Evolutionary conservation across 306 rosid species (phyloP).

Genomic region (Casuarina cunninghamiana): DNA sequence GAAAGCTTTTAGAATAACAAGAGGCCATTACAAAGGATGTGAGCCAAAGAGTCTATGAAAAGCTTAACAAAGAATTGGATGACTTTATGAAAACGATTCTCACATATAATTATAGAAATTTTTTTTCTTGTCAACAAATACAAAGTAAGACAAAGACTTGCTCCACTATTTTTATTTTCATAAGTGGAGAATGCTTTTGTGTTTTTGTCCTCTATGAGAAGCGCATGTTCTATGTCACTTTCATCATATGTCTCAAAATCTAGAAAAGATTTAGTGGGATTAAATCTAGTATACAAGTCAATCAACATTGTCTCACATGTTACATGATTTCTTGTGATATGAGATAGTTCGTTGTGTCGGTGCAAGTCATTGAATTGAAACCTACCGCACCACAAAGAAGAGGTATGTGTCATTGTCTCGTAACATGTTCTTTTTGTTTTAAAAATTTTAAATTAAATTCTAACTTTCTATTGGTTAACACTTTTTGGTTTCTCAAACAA

Average conservation of each 20-base stretch:
- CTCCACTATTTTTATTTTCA: slow-evolving; percentile 27
- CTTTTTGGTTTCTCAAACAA: too few species aligned
- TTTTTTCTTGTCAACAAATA: slow-evolving; percentile 32
- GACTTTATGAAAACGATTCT: slow-evolving; percentile 21
- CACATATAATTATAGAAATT: slow-evolving; percentile 7
- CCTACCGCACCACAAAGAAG: neutral
- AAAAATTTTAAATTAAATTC: too few species aligned
- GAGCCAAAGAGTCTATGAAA: slow-evolving; percentile 6
- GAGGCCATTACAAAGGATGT: slow-evolving; percentile 13
- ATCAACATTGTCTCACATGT: slow-evolving; percentile 23
- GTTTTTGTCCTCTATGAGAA: slow-evolving; percentile 48
- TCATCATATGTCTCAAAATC: slow-evolving; percentile 58
- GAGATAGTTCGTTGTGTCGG: neutral
- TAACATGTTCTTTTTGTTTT: neutral
- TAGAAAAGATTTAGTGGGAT: slow-evolving; percentile 49
- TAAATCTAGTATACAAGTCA: neutral
- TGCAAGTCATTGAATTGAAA: neutral
- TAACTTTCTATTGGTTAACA: too few species aligned
- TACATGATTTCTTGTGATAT: slow-evolving; percentile 2
- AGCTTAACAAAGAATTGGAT: slow-evolving; percentile 31
- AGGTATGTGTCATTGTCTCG: neutral
- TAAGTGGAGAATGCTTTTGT: slow-evolving; percentile 31
- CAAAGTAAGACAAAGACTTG: slow-evolving; percentile 22
- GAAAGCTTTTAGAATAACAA: neutral
- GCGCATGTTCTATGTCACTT: slow-evolving; percentile 44